Conservation (phyloP, 345 rosid genomes). For the Populus pruinosa region DNA sequence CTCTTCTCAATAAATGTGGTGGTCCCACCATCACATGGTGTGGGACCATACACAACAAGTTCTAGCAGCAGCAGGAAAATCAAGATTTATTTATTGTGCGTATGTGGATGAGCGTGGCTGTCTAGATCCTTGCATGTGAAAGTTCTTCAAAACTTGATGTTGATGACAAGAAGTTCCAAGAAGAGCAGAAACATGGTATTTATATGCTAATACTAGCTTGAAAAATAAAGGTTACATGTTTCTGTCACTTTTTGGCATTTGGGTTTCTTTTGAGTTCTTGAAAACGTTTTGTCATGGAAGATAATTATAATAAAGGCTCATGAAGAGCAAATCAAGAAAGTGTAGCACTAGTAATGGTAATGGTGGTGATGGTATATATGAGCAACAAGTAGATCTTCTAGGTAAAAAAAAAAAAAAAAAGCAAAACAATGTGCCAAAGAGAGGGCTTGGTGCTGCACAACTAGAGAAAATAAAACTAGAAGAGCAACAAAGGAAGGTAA, state of each 20-base stretch:
- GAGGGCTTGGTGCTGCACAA: conserved; percentile 74
- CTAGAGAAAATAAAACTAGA: conserved; percentile 58
- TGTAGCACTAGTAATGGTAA: conserved; percentile 23
- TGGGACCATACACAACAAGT: too few species aligned
- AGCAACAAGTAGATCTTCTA: conserved; percentile 33
- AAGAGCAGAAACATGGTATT: background rate
- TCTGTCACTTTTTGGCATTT: conserved; percentile 4
- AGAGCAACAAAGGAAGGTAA: conserved; percentile 51
- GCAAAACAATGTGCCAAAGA: conserved; percentile 53
- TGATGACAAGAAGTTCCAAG: background rate
- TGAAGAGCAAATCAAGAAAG: conserved; percentile 42
- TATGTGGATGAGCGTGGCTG: background rate
- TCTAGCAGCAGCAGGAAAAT: background rate
- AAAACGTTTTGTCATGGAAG: conserved; percentile 19
- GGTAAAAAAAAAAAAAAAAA: conserved; percentile 33
- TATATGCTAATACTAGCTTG: background rate
- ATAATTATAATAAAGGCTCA: conserved; percentile 30
- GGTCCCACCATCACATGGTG: too few species aligned
- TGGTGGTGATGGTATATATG: conserved; percentile 16
- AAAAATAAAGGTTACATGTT: conserved; percentile 15
- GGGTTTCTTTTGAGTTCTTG: background rate
- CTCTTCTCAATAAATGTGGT: too few species aligned
- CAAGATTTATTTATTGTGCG: background rate
- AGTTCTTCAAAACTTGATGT: background rate
- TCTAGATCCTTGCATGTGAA: background rate